Base-by-base conservation (phyloP, 1,284 basidiomycete genomes). In the Salmacisia buchloeana region DNA sequence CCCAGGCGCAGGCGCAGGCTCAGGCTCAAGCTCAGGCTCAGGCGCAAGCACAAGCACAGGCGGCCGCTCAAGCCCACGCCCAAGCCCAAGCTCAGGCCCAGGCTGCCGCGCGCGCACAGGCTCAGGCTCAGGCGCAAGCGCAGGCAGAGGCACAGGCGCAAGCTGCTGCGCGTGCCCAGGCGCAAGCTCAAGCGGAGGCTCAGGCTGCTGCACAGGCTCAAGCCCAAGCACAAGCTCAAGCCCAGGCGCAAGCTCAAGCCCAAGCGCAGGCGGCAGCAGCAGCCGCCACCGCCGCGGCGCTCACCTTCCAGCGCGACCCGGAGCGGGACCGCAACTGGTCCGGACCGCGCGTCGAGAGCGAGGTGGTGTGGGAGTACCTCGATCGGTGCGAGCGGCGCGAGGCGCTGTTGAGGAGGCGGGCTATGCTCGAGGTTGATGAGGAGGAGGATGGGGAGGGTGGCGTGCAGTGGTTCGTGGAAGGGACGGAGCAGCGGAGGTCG, bases 361-460 rank as follows among this genome's bases (percentile, higher is more conserved):
- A 78, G 62, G 72, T 72, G 0, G 77, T 79, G 1, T 78, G 77
- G 76, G 66, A 74, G 54, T 74, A 74, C 33, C 62, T 79, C 18
- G 76, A 78, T 60, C 68, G 69, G 18, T 74, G 74, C 56, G 75
- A 76, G 60, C 65, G 69, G 35, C 67, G 72, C 45, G 72, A 74
- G 46, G 69, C 69, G 21, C 49, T 54, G 0, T 18, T 54, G 49
- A 27, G 49, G 49, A 54, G 34, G 49, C 10, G 23, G 49, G 49
- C 49, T 18, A 54, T 43, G 45, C 41, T 49, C 38, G 38, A 46
- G 15, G 41, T 27, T n/a, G 35, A 29, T 10, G 34, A 58, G 57
- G 27, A 36, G 18, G 25, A 10, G 23, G 33, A 43, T 15, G 39
- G 18, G 39, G 4, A 15, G 18, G 39, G 5, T 4, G 15, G n/a